phyloP scores from a whole-genome alignment of 352 stramenopile species.

The Blastocystis hominis region DNA sequence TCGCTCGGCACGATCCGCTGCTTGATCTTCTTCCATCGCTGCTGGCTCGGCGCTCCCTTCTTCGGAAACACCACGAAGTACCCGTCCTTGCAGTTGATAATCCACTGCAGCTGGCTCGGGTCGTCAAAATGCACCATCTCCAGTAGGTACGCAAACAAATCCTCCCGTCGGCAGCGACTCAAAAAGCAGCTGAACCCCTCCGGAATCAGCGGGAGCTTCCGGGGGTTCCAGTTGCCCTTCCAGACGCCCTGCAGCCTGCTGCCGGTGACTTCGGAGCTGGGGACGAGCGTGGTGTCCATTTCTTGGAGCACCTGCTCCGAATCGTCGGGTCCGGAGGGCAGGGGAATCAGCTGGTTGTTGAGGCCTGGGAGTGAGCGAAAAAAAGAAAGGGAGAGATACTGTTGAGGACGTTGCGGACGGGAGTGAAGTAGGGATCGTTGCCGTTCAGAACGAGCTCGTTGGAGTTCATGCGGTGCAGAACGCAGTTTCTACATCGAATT shows the following conservation, averaged over 20 bases:
- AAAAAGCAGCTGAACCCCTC: background rate
- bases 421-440: background rate
- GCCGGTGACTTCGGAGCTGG: background rate
- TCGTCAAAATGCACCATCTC: background rate
- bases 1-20: background rate
- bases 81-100: background rate
- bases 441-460: background rate
- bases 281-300: background rate
- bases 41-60: background rate
- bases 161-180: background rate
- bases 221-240: background rate
- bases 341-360: no score
- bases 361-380: no score
- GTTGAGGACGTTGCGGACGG: background rate
- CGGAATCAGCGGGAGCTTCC: background rate
- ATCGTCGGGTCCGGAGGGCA: background rate
- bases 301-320: background rate
- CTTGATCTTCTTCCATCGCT: background rate
- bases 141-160: background rate
- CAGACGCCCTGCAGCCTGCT: background rate
- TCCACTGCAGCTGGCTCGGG: background rate
- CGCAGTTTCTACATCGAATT: background rate
- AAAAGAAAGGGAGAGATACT: background rate
- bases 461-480: background rate
- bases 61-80: background rate